phyloP scores from a whole-genome alignment of 2,329 filamentous ascomycete genomes.

The Pseudogymnoascus sp. region DNA sequence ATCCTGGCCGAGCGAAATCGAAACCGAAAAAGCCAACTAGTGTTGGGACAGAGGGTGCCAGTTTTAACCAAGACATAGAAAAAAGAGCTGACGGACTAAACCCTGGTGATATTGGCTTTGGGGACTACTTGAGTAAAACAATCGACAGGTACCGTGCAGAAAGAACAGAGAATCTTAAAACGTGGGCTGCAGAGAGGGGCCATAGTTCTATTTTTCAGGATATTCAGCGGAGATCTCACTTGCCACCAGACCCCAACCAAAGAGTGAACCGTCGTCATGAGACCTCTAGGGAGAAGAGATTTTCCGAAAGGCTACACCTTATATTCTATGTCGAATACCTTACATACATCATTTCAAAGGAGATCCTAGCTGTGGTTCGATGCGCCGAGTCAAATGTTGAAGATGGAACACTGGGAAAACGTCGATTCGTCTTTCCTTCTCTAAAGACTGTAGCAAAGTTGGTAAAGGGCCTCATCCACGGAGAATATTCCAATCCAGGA shows the following conservation, averaged over 20 bases:
- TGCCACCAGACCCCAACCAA: constrained; percentile 27
- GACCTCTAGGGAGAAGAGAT: constrained; percentile 33
- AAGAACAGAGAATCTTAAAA: constrained; percentile 39
- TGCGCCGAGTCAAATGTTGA: constrained; percentile 54
- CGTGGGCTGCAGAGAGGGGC: constrained; percentile 38
- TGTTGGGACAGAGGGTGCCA: constrained; percentile 22
- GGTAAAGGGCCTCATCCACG: constrained; percentile 43
- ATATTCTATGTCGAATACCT: constrained; percentile 64
- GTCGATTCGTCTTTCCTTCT: constrained; percentile 54
- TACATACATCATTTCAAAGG: constrained; percentile 46
- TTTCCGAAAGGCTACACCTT: constrained; percentile 57
- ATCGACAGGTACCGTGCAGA: constrained; percentile 45
- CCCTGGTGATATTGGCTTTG: constrained; percentile 48
- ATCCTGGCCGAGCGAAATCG: neutral
- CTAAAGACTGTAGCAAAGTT: constrained; percentile 55
- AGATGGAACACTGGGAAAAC: constrained; percentile 54
- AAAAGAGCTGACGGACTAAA: constrained; percentile 40
- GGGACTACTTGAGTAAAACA: constrained; percentile 35
- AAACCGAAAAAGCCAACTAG: neutral
- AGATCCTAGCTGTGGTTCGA: constrained; percentile 52
- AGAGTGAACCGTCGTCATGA: constrained; percentile 38
- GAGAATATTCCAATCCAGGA: constrained; percentile 39
- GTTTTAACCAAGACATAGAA: constrained; percentile 40
- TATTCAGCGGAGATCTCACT: constrained; percentile 2
- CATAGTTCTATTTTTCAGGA: constrained; percentile 21